Base-by-base conservation (phyloP, 768 basidiomycete species). In the Hygrocybe punicea region DNA sequence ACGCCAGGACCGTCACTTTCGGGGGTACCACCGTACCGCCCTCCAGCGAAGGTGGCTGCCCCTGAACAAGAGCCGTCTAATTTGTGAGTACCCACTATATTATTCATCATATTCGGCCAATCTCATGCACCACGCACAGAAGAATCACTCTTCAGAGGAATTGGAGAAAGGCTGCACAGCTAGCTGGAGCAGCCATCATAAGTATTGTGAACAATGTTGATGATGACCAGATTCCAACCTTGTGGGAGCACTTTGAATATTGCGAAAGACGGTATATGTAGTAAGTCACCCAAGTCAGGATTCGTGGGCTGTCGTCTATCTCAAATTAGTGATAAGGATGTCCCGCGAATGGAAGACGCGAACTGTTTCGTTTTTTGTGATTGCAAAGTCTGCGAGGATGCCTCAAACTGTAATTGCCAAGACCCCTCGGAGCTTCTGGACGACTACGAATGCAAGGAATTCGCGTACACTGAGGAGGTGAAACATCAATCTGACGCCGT, bases 211-310 rank as follows among this genome's bases (percentile, higher is more conserved):
- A 80, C 48, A 69, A 74, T 2, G 65, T 77, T 5, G 79, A 81
- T 51, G 72, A 73, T 21, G 76, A 81, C 36, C 70, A 75, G 10
- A 62, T 79, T 3, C 84, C 84, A 0, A 67, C 61, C 3, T 62
- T 81, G n/a, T 64, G 72, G 4, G 58, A 68, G 0, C 63, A 63
- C 14, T 87, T 87, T 52, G 53, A 57, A 54, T 87, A 86, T 62
- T 58, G 84, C 11, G 86, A 87, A 62, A 69, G 67, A 36, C 71
- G 73, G 9, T 87, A 86, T 51, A 53, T 69, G 11, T 80, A 77
- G 81, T 80, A 62, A 47, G 83, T 70, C 17, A 47, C 52, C 37
- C n/a, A 40, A 40, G 19, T 40, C 9, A 23, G 50, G 19, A 55
- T 48, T 36, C 37, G 29, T 29, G 29, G 29, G 14, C 29, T 10